These are phyloP conservation scores for Zopfia rhizophila DNA, from an alignment of 2,329 filamentous ascomycete species.

Conservation along the genomic window DNA sequence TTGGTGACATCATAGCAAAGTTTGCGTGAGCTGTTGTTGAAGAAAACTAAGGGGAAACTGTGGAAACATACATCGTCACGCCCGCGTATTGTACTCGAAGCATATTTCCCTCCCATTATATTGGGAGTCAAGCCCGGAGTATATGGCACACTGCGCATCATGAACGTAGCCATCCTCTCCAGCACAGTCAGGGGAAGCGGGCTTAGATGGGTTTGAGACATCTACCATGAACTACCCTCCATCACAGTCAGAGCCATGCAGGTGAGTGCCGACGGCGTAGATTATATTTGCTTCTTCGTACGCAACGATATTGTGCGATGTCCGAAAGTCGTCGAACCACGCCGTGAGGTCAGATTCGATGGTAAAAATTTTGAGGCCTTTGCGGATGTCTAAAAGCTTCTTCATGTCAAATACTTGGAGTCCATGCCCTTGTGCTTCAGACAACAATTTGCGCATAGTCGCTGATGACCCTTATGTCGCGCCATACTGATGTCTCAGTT, in stretches of 20 bases:
- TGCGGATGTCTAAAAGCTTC: constrained; percentile 51
- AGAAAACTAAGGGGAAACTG: too few species aligned
- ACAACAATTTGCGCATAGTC: constrained; percentile 54
- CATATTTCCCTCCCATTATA: constrained; percentile 65
- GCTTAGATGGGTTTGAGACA: constrained; percentile 64
- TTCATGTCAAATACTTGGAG: constrained; percentile 71
- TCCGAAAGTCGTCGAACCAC: constrained; percentile 37
- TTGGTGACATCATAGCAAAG: constrained; percentile 61
- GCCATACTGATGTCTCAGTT: constrained; percentile 59
- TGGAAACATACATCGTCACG: too few species aligned
- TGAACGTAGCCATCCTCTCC: constrained; percentile 68
- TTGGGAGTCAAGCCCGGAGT: constrained; percentile 61
- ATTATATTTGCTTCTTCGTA: constrained; percentile 48
- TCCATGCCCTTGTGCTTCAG: constrained; percentile 55
- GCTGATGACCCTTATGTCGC: constrained; percentile 61
- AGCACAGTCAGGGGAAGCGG: constrained; percentile 64
- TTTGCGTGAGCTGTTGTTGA: constrained; percentile 63
- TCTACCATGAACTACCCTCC: constrained; percentile 68
- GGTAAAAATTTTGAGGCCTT: constrained; percentile 43
- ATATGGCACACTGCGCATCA: constrained; percentile 68
- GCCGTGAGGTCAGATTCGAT: constrained; percentile 42
- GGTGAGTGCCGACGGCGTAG: constrained; percentile 46
- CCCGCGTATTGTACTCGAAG: constrained; percentile 66
- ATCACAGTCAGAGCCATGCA: constrained; percentile 54
- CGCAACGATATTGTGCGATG: constrained; percentile 47